Percentiles rank a stretch among this genome's conserved stretches.
phyloP scores from a whole-genome alignment of 306 rosid genomes.

The Lathyrus tuberosus region DNA sequence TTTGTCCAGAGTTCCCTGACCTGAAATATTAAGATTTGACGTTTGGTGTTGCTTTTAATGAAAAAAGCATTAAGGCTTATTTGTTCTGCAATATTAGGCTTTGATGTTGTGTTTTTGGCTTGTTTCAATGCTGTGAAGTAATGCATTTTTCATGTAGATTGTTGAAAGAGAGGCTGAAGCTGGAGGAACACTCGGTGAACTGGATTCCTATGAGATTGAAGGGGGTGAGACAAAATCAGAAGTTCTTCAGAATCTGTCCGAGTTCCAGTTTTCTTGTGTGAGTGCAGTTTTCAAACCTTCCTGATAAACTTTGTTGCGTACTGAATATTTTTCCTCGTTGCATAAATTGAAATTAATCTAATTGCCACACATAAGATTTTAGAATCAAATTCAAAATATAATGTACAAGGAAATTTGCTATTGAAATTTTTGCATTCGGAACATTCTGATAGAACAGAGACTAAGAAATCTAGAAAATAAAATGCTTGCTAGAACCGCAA shows the following conservation, averaged over 20 bases:
- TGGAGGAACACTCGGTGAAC: slow-evolving; percentile 83
- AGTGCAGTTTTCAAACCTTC: slow-evolving; percentile 40
- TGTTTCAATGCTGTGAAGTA: slow-evolving; percentile 17
- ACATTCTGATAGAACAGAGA: not conserved
- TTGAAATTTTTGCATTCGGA: slow-evolving; percentile 1
- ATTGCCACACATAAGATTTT: not conserved
- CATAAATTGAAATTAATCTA: not conserved
- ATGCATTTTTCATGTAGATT: slow-evolving; percentile 48
- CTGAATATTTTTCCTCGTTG: not conserved
- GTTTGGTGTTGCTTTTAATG: slow-evolving; percentile 12
- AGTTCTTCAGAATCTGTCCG: slow-evolving; percentile 87
- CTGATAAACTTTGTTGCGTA: slow-evolving; percentile 4
- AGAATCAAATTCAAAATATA: slow-evolving; percentile 13
- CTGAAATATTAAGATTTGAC: not conserved
- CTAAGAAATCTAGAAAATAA: slow-evolving; percentile 11
- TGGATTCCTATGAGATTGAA: slow-evolving; percentile 93
- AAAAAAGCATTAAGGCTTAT: slow-evolving; percentile 14
- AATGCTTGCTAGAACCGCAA: not conserved
- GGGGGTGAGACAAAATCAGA: slow-evolving; percentile 96
- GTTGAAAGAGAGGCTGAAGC: slow-evolving; percentile 87
- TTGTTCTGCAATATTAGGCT: slow-evolving; percentile 14
- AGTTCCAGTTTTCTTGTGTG: slow-evolving; percentile 98
- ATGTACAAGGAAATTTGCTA: not conserved
- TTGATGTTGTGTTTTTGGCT: slow-evolving; percentile 29
- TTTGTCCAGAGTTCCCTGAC: not conserved